Base-by-base conservation (phyloP, 257 asterid species). In the Phtheirospermum japonicum region DNA sequence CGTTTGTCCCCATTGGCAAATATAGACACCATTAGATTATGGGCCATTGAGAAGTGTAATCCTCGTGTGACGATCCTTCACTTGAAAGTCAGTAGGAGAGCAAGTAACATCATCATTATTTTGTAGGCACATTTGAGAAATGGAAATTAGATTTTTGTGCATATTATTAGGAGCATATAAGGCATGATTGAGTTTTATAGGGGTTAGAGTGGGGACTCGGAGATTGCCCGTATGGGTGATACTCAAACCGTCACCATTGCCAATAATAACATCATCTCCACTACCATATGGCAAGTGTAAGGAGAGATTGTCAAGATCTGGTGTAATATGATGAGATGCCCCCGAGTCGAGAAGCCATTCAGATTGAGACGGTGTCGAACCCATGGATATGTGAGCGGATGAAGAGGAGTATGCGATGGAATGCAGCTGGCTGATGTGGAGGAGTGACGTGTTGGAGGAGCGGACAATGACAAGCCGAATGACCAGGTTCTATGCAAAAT, bases 11-110 rank as follows among this genome's bases (percentile, higher is more conserved):
- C n/a, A n/a, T 8, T 4, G 45, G 20, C 40, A 20, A 26, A 14
- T 16, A 10, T 13, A 14, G 2, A 30, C 19, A 3, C 59, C 50
- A 19, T 2, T 57, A n/a, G 31, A 19, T 4, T 1, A 7, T 26
- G 7, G 3, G 0, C 48, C 69, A 0, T 9, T 6, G 1, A 11
- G 30, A 13, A 20, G 19, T 2, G 6, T 4, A 9, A 20, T 7
- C 70, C 70, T 42, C 42, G 52, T 61, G 14, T 2, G 13, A 1
- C 23, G 54, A 20, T 67, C 77, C 70, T 73, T 73, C 53, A 73
- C 70, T 9, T 4, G 13, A 61, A 67, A 73, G n/a, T n/a, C n/a
- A 32, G 4, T 45, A 46, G 31, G 54, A 68, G 48, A 73, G 9
- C 33, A 61, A n/a, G 56, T 32, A 17, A 34, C 5, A 34, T 67